phyloP scores from a whole-genome alignment of 2,329 filamentous ascomycete genomes.

The Colletotrichum euphorbiae region DNA sequence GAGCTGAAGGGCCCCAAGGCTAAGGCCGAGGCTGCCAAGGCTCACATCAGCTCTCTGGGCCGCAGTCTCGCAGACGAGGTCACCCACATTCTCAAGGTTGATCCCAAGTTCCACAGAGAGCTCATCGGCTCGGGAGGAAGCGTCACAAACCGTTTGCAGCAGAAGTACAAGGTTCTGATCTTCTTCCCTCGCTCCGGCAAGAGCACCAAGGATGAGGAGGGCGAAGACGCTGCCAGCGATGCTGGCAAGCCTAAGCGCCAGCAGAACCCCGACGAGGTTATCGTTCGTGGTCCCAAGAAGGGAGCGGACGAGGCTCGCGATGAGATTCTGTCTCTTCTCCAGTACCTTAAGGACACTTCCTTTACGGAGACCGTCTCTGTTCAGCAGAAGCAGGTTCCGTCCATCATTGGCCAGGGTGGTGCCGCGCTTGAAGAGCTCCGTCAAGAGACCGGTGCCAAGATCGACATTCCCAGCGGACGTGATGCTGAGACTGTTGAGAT shows the following conservation, averaged over 20 bases:
- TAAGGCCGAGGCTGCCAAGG: constrained; percentile 88
- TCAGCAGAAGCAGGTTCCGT: constrained; percentile 92
- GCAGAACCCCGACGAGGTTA: constrained; percentile 88
- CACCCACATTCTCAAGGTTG: constrained; percentile 87
- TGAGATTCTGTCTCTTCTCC: constrained; percentile 87
- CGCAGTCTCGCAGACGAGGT: constrained; percentile 92
- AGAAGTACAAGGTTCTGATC: constrained; percentile 91
- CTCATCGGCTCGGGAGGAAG: constrained; percentile 89
- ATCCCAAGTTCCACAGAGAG: constrained; percentile 93
- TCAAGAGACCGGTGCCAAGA: constrained; percentile 84
- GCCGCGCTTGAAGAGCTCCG: constrained; percentile 92
- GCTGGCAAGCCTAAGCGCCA: constrained; percentile 73
- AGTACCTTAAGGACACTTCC: constrained; percentile 91
- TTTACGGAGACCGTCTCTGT: constrained; percentile 83
- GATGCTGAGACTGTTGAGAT: constrained; percentile 86
- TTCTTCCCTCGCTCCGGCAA: constrained; percentile 86
- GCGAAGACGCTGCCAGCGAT: constrained; percentile 77
- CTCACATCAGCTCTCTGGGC: constrained; percentile 81
- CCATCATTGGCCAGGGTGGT: constrained; percentile 90
- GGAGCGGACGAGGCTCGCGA: constrained; percentile 93
- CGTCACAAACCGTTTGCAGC: constrained; percentile 92
- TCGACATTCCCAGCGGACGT: constrained; percentile 87
- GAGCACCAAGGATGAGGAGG: constrained; percentile 75
- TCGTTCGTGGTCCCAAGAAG: constrained; percentile 90
- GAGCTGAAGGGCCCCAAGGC: constrained; percentile 96